These are phyloP conservation scores for Xylariaceae sp. DNA, from an alignment of 2,329 filamentous ascomycete species.

Conservation along the genomic window DNA sequence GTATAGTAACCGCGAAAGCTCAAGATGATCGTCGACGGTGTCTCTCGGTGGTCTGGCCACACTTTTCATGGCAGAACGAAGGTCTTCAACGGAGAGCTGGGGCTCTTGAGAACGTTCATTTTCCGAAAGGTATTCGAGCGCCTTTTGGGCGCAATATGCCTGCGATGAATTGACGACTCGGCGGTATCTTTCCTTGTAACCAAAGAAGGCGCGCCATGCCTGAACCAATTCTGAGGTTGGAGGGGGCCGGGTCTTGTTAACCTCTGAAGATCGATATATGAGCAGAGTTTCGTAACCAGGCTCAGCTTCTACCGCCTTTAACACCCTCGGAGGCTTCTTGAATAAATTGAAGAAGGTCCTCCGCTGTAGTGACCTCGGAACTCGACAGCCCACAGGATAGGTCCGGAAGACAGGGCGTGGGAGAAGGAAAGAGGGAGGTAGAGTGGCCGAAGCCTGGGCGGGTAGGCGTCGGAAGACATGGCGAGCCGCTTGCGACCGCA, in stretches of 20 bases:
- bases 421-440: constrained; percentile 3
- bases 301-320: constrained; percentile 60
- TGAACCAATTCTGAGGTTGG: constrained; percentile 56
- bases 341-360: constrained; percentile 63
- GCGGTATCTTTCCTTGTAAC: constrained; percentile 44
- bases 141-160: constrained; percentile 53
- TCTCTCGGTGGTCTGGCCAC: constrained; percentile 40
- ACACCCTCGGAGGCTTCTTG: constrained; percentile 51
- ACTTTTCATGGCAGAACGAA: constrained; percentile 41
- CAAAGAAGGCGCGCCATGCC: constrained; percentile 63
- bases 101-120: constrained; percentile 25
- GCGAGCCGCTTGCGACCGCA: constrained; percentile 33
- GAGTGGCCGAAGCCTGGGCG: constrained; percentile 16
- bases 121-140: constrained; percentile 56
- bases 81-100: constrained; percentile 34
- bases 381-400: constrained; percentile 26
- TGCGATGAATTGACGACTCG: constrained; percentile 61
- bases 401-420: constrained; percentile 22
- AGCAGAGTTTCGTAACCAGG: constrained; percentile 70
- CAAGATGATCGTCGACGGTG: constrained; percentile 37
- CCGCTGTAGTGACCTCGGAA: constrained; percentile 30
- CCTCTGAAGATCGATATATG: constrained; percentile 59
- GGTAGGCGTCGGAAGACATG: constrained; percentile 35
- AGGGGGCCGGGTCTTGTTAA: constrained; percentile 62
- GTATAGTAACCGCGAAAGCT: constrained; percentile 43